phyloP scores from a whole-genome alignment of 345 rosid species.

The Cardamine resedifolia region DNA sequence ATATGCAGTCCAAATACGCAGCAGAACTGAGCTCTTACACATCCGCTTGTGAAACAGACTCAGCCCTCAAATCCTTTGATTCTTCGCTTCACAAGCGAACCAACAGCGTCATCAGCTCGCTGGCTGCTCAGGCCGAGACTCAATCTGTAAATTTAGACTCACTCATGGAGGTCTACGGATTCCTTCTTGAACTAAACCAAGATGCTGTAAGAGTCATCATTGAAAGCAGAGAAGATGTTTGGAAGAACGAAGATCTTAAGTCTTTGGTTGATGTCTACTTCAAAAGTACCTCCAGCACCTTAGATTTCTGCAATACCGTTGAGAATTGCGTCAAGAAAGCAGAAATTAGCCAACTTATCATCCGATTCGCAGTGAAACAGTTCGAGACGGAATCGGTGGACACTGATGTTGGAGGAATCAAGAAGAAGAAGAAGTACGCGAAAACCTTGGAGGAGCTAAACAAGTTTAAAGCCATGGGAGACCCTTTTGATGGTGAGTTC shows the following conservation, averaged over 20 bases:
- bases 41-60: slow-evolving; percentile 60
- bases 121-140: slow-evolving; percentile 49
- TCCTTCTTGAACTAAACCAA: slow-evolving; percentile 67
- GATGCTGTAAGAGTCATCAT: slow-evolving; percentile 57
- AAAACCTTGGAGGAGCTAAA: slow-evolving; percentile 65
- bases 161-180: slow-evolving; percentile 55
- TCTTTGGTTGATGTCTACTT: slow-evolving; percentile 67
- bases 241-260: slow-evolving; percentile 57
- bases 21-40: slow-evolving; percentile 63
- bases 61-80: slow-evolving; percentile 61
- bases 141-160: slow-evolving; percentile 58
- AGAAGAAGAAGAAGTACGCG: slow-evolving; percentile 43
- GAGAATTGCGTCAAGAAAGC: slow-evolving; percentile 58
- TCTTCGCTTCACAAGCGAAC: slow-evolving; percentile 53
- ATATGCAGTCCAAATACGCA: slow-evolving; percentile 28
- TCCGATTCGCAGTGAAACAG: slow-evolving; percentile 55
- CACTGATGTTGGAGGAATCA: slow-evolving; percentile 32
- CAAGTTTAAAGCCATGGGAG: slow-evolving; percentile 62
- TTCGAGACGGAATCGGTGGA: slow-evolving; percentile 47
- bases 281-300: slow-evolving; percentile 51
- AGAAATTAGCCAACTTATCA: slow-evolving; percentile 51
- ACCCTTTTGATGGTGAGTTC: slow-evolving; percentile 70
- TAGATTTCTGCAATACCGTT: slow-evolving; percentile 67
- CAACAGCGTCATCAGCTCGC: slow-evolving; percentile 46
- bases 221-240: slow-evolving; percentile 55